These are phyloP conservation scores for Leucosporidium yakuticum DNA, from an alignment of 768 basidiomycete genomes.

Conservation along the genomic window DNA sequence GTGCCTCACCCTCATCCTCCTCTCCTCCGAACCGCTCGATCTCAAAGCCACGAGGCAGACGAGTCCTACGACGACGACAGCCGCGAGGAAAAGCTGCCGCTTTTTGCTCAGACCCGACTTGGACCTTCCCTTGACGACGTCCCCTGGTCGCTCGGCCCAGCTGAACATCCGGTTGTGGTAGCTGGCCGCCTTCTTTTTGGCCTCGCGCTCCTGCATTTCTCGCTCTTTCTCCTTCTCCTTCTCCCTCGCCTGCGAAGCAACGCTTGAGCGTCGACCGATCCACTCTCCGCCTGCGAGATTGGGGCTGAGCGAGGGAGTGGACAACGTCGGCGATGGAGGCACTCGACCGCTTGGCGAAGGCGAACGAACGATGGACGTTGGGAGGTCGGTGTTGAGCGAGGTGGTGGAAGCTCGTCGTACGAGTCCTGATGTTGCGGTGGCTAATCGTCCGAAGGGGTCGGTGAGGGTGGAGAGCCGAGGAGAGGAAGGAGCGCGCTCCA, in stretches of 20 bases:
- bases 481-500: constrained; percentile 21
- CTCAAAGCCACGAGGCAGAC: background rate
- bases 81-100: background rate
- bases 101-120: background rate
- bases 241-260: constrained; percentile 20
- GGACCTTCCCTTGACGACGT: background rate
- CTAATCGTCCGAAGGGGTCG: constrained; percentile 28
- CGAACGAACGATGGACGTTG: constrained; percentile 13
- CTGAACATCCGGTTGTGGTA: constrained; percentile 24
- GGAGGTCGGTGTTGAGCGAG: constrained; percentile 16
- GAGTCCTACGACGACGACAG: background rate
- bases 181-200: constrained; percentile 1
- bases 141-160: constrained; percentile 8
- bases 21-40: background rate
- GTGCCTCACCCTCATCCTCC: background rate
- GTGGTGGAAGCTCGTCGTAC: constrained; percentile 24
- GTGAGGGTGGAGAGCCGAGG: constrained; percentile 25
- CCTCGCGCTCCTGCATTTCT: constrained; percentile 19
- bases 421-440: constrained; percentile 8
- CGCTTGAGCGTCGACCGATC: constrained; percentile 10
- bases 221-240: constrained; percentile 29
- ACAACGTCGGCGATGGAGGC: constrained; percentile 18
- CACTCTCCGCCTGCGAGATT: background rate
- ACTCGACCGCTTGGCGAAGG: constrained; percentile 6
- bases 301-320: constrained; percentile 12